Evolutionary conservation across 2,329 filamentous ascomycete genomes (phyloP).

Genomic region (Aspergillus texensis): DNA sequence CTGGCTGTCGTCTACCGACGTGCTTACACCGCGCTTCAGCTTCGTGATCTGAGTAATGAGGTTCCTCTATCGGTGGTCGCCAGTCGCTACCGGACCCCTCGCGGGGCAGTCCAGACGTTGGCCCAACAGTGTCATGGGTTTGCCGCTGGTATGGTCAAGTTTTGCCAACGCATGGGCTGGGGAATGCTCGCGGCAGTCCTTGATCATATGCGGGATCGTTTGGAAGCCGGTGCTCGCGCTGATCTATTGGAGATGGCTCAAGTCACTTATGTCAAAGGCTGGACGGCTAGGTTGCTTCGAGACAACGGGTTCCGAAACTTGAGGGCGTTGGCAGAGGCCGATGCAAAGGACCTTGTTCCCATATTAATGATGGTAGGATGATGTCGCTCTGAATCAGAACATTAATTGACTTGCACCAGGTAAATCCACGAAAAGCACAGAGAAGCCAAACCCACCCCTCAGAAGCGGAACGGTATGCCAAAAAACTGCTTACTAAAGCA

Average conservation of each 20-base stretch:
- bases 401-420: slow-evolving; percentile 43
- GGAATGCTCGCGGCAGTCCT: slow-evolving; percentile 71
- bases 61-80: slow-evolving; percentile 70
- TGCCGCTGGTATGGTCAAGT: slow-evolving; percentile 77
- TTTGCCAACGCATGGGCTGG: slow-evolving; percentile 77
- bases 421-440: slow-evolving; percentile 64
- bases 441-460: slow-evolving; percentile 55
- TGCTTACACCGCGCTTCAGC: slow-evolving; percentile 74
- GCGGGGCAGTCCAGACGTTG: slow-evolving; percentile 71
- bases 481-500: slow-evolving; percentile 68
- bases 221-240: slow-evolving; percentile 70
- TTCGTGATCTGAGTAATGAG: slow-evolving; percentile 79
- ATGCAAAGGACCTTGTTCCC: slow-evolving; percentile 68
- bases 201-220: slow-evolving; percentile 73
- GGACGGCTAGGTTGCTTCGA: slow-evolving; percentile 73
- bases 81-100: slow-evolving; percentile 69
- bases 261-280: slow-evolving; percentile 75
- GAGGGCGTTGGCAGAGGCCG: slow-evolving; percentile 68
- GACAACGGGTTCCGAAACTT: slow-evolving; percentile 74
- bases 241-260: slow-evolving; percentile 72
- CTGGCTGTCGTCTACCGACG: slow-evolving; percentile 67
- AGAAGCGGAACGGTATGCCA: slow-evolving; percentile 62
- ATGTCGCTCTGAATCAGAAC: slow-evolving; percentile 16
- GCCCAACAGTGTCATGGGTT: slow-evolving; percentile 78
- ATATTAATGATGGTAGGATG: slow-evolving; percentile 66